phyloP scores from a whole-genome alignment of 129 eudicot species.

The Tagetes erecta region DNA sequence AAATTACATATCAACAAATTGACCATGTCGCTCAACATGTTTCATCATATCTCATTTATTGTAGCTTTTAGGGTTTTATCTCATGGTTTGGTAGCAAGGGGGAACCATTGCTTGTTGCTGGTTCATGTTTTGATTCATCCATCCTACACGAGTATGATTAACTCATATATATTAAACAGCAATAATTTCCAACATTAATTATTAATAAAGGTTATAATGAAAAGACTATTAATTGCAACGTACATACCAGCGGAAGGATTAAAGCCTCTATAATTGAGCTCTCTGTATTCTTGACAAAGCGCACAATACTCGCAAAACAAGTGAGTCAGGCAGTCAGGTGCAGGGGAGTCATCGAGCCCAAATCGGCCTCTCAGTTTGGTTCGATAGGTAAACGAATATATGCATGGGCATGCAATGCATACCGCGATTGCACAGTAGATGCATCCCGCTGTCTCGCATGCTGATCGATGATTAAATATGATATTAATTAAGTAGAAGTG shows the following conservation, averaged over 20 bases:
- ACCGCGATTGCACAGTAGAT: conserved; percentile 24
- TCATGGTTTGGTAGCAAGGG: neutral
- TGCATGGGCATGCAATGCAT: conserved; percentile 48
- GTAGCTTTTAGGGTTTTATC: neutral
- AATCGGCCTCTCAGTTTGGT: conserved; percentile 39
- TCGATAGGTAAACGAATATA: conserved; percentile 45
- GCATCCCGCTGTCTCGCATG: conserved; percentile 52
- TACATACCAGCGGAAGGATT: conserved; percentile 54
- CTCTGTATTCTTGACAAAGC: conserved; percentile 62
- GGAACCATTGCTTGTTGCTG: neutral
- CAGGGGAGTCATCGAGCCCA: conserved; percentile 47
- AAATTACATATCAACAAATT: too few relatives aligned
- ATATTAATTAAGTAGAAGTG: too few relatives aligned
- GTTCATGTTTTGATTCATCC: neutral
- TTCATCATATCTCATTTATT: too few relatives aligned
- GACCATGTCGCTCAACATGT: too few relatives aligned
- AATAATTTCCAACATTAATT: too few relatives aligned
- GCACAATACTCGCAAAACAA: conserved; percentile 60
- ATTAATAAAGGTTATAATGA: neutral
- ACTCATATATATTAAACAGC: too few relatives aligned
- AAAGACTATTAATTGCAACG: neutral
- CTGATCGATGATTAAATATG: conserved; percentile 16
- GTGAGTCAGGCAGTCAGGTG: conserved; percentile 55
- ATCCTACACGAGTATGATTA: neutral
- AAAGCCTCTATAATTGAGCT: conserved; percentile 48